Evolutionary conservation across 2,329 filamentous ascomycete genomes (phyloP), one percentile per base, ranked within the genome.

Genomic region (Diaporthe amygdali): DNA sequence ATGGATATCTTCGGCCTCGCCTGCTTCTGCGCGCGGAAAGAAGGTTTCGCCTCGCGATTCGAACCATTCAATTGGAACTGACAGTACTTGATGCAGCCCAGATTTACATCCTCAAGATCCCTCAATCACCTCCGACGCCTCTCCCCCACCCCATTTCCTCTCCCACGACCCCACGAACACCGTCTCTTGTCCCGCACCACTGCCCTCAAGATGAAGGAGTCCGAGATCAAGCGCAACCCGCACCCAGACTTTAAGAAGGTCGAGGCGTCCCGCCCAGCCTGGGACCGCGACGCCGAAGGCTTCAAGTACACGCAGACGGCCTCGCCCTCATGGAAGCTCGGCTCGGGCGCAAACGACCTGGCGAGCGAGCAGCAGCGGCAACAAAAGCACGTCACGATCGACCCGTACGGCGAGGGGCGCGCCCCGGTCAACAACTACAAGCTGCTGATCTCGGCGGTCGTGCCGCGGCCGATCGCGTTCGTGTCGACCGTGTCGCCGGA

Each of bases 341-440:
- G 93, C 69, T 79, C 84, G 61, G 93, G 93, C 74, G 86, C 89
- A 72, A 95, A 94, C 83, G 79, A 84, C 30, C 80, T 82, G 34
- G 72, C 77, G 70, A 70, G 75, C 47, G 71, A 74, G 12, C 77
- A 74, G 72, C 69, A 70, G 44, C 71, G 55, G 68, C 71, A 75
- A 68, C 88, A 90, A 71, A 80, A 77, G 1, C 94, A 97, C 82
- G 82, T 96, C 74, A 84, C 91, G 78, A 97, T 98, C 76, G 92
- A 97, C 81, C 95, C 95, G 0, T 91, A 95, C 79, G 92, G 87
- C 69, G 84, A 90, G 34, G 93, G 91, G 39, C 89, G 95, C 0
- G 87, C 90, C 0, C 82, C 89, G 0, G 83, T 85, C 1, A 90
- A 89, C 83, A 98, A 98, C 87, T 98, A 98, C 88, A 97, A 97